Conservation (phyloP, 371 early-diverging fungal species). For the Coemansia sp. region DNA sequence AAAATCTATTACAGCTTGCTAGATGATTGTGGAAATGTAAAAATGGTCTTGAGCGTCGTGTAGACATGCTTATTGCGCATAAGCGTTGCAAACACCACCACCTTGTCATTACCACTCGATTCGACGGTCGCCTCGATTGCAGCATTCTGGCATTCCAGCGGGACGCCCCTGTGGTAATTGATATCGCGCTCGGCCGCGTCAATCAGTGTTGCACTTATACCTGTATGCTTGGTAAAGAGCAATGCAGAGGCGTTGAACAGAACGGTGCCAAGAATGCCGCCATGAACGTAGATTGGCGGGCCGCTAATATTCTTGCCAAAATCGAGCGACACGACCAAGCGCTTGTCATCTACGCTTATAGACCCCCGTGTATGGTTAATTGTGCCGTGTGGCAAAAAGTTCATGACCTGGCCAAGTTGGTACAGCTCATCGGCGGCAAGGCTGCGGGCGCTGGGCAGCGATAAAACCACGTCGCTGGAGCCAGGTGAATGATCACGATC, state of each 20-base stretch:
- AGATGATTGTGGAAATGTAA: constrained; percentile 2
- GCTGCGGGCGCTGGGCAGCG: not conserved
- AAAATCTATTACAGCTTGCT: constrained; percentile 9
- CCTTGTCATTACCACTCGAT: not conserved
- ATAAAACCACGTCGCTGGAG: not conserved
- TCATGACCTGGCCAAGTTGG: constrained; percentile 18
- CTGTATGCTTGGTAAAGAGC: constrained; percentile 4
- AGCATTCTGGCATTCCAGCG: constrained; percentile 4
- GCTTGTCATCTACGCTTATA: not conserved
- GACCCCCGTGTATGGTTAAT: constrained; percentile 6
- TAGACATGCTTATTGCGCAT: not conserved
- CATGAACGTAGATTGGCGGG: constrained; percentile 28
- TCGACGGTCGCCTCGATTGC: constrained; percentile 18
- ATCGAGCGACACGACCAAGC: constrained; percentile 4
- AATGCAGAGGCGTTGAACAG: constrained; percentile 19
- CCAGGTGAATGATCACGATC: no score
- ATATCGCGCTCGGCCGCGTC: constrained; percentile 10
- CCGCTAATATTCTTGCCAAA: constrained; percentile 16
- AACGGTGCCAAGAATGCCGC: constrained; percentile 33
- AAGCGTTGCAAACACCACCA: constrained; percentile 13
- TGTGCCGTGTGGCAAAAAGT: constrained; percentile 9
- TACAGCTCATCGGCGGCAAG: constrained; percentile 3
- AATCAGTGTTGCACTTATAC: not conserved
- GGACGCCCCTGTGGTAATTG: constrained; percentile 19
- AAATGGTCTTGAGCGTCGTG: constrained; percentile 28